A percentile compares a stretch with the other conserved stretches of the same genome.
These are phyloP conservation scores for Casuarina equisetifolia DNA, from an alignment of 306 rosid species.

Conservation along the genomic window DNA sequence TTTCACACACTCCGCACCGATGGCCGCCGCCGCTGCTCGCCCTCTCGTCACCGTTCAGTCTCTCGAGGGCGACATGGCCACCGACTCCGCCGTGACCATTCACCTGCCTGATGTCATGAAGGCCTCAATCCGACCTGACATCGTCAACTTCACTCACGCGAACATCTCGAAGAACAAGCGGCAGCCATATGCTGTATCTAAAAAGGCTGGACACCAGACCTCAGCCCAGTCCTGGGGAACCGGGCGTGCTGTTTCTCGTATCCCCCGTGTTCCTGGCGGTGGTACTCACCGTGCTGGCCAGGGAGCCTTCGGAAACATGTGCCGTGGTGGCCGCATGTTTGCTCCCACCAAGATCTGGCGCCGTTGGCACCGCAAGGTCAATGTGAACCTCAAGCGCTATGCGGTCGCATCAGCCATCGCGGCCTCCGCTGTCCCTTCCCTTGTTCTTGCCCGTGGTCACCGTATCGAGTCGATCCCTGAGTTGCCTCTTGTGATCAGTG, in stretches of 20 bases:
- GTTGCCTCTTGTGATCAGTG: slow-evolving; percentile 69
- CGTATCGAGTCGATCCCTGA: slow-evolving; percentile 70
- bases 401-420: slow-evolving; percentile 90
- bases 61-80: slow-evolving; percentile 75
- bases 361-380: slow-evolving; percentile 81
- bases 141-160: slow-evolving; percentile 67
- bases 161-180: slow-evolving; percentile 70
- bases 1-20: slow-evolving; percentile 6
- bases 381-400: slow-evolving; percentile 75
- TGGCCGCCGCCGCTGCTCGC: slow-evolving; percentile 76
- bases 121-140: slow-evolving; percentile 71
- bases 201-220: slow-evolving; percentile 80
- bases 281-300: slow-evolving; percentile 96
- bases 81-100: slow-evolving; percentile 44
- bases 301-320: slow-evolving; percentile 91
- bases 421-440: slow-evolving; percentile 70
- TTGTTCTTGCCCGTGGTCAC: slow-evolving; percentile 78
- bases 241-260: slow-evolving; percentile 88
- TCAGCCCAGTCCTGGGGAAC: slow-evolving; percentile 96
- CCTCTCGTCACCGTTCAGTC: slow-evolving; percentile 75
- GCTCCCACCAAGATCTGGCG: slow-evolving; percentile 99
- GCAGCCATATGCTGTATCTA: slow-evolving; percentile 78
- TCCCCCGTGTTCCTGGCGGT: slow-evolving; percentile 89
- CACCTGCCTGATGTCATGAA: slow-evolving; percentile 75
- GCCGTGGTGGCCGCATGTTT: slow-evolving; percentile 92